A percentile compares a stretch with the other conserved stretches of the same genome.
Conservation (phyloP, 1,284 basidiomycete genomes). For the Ganoderma sinense region DNA sequence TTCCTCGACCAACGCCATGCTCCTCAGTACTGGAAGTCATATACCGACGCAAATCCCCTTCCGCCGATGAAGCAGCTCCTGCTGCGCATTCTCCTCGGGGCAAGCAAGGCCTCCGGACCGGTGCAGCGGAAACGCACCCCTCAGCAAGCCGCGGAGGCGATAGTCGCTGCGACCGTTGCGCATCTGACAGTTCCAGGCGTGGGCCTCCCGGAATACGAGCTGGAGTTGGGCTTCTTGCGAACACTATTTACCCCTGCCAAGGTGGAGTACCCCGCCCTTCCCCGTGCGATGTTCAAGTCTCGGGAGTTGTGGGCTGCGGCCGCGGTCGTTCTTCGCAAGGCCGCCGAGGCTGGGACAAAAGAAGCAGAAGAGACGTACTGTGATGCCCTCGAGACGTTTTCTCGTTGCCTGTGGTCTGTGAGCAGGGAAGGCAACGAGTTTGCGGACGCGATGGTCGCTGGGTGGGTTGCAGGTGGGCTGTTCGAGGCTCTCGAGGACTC, state of each 20-base stretch:
- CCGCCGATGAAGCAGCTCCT: slow-evolving; percentile 6
- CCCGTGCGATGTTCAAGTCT: slow-evolving; percentile 15
- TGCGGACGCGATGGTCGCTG: slow-evolving; percentile 3
- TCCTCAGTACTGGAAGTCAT: background rate
- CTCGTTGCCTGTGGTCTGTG: background rate
- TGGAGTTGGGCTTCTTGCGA: slow-evolving; percentile 9
- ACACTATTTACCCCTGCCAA: background rate
- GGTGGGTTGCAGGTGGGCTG: slow-evolving; percentile 9
- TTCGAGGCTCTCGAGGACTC: slow-evolving; percentile 14
- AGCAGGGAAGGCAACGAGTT: slow-evolving; percentile 2
- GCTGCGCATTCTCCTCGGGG: slow-evolving; percentile 12
- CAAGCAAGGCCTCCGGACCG: slow-evolving; percentile 5
- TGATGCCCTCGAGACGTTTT: slow-evolving; percentile 5
- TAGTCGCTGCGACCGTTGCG: slow-evolving; percentile 6
- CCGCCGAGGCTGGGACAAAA: slow-evolving; percentile 1
- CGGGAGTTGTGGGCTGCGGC: slow-evolving; percentile 4
- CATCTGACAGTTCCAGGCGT: background rate
- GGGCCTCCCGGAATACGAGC: background rate
- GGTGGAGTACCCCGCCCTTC: slow-evolving; percentile 4
- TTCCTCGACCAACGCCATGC: background rate
- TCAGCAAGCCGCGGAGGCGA: slow-evolving; percentile 10
- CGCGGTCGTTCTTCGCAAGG: slow-evolving; percentile 6
- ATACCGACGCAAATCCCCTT: slow-evolving; percentile 1
- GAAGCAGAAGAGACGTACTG: slow-evolving; percentile 8
- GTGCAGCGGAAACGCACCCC: slow-evolving; percentile 14